These are phyloP conservation scores for Chenopodium berlandieri DNA, from an alignment of 148 eudicot genomes.

Conservation along the genomic window DNA sequence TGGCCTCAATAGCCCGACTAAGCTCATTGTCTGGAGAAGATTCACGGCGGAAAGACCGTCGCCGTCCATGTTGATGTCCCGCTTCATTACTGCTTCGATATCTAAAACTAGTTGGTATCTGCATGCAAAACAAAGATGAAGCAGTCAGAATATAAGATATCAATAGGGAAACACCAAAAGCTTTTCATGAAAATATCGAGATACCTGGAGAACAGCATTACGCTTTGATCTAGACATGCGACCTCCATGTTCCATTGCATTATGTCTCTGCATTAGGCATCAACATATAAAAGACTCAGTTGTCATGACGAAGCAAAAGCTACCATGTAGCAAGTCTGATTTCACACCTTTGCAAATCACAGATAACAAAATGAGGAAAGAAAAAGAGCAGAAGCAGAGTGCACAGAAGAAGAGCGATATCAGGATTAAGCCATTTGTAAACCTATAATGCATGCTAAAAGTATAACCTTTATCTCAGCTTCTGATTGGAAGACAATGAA, in stretches of 20 bases:
- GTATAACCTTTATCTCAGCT: slow-evolving; percentile 75
- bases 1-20: slow-evolving; percentile 64
- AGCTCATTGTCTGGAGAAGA: slow-evolving; percentile 56
- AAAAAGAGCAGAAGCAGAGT: neutral
- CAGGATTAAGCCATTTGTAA: neutral
- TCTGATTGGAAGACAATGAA: slow-evolving; percentile 77
- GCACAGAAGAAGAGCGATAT: neutral
- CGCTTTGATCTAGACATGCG: slow-evolving; percentile 94
- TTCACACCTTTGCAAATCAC: neutral
- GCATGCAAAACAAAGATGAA: slow-evolving; percentile 16
- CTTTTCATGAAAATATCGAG: neutral
- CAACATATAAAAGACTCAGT: slow-evolving; percentile 2
- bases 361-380: no score
- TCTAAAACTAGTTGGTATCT: slow-evolving; percentile 92
- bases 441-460: neutral
- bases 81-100: slow-evolving; percentile 66
- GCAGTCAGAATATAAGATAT: neutral
- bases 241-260: slow-evolving; percentile 93
- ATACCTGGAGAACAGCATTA: slow-evolving; percentile 84
- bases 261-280: slow-evolving; percentile 65
- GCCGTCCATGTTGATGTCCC: slow-evolving; percentile 77
- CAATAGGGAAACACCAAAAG: neutral
- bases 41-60: slow-evolving; percentile 64
- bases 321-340: neutral
- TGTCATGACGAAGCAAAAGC: neutral